Conservation (phyloP, 2,329 filamentous ascomycete species). For the Cladosporium sp. region DNA sequence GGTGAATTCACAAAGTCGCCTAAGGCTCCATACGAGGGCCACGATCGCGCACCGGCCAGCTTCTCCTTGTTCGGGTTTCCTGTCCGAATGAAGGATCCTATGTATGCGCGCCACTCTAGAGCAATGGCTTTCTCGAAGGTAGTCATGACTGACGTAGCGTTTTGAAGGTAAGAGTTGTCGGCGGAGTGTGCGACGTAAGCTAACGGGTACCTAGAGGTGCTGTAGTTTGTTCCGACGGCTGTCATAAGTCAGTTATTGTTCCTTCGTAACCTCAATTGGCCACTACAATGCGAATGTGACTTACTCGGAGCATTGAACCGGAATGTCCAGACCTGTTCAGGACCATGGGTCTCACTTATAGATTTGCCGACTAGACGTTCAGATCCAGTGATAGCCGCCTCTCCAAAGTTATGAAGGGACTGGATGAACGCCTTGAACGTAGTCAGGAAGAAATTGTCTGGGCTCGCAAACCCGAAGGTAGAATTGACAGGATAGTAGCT, state of each 20-base stretch:
- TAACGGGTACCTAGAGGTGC: background rate
- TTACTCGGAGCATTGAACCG: constrained; percentile 9
- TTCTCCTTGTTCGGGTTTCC: constrained; percentile 4
- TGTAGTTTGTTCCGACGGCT: constrained; percentile 8
- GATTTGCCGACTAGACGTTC: background rate
- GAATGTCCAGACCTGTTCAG: background rate
- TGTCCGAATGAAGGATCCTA: constrained; percentile 8
- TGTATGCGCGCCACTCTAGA: constrained; percentile 6
- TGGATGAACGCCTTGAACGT: constrained; percentile 8
- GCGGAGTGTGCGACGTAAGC: constrained; percentile 6
- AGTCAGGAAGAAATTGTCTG: background rate
- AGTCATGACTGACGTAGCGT: background rate
- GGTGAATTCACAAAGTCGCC: background rate
- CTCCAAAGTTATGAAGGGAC: background rate
- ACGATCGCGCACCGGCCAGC: background rate
- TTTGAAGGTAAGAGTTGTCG: constrained; percentile 9
- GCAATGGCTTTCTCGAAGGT: constrained; percentile 5
- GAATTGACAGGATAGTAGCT: background rate
- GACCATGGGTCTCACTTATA: background rate
- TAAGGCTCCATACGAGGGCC: background rate
- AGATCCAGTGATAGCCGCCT: background rate
- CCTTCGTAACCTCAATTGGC: too few relatives aligned
- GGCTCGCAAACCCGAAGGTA: constrained; percentile 1
- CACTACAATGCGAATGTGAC: background rate
- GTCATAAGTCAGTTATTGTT: too few relatives aligned